Conservation (phyloP, 164 flowering plant genomes). For the Protea cynaroides region DNA sequence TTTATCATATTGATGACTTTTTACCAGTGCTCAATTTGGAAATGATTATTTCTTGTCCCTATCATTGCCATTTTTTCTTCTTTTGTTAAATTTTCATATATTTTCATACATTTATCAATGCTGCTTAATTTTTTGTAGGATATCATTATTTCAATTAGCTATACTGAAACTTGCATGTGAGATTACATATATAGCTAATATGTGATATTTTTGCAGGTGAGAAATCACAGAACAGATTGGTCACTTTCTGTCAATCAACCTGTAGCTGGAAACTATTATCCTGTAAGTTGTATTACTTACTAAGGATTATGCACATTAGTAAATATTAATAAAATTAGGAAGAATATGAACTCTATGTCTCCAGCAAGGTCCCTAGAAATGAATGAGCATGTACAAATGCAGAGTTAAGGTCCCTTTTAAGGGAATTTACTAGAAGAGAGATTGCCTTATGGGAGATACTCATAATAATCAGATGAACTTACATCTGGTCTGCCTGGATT, state of each 20-base stretch:
- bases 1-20: too few relatives aligned
- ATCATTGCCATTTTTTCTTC: not conserved
- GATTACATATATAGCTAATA: too few relatives aligned
- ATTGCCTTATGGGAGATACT: not conserved
- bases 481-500: not conserved
- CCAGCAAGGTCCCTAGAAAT: too few relatives aligned
- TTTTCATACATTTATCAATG: not conserved
- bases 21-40: not conserved
- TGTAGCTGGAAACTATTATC: constrained; percentile 89
- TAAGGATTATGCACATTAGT: too few relatives aligned
- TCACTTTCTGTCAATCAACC: constrained; percentile 67
- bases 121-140: not conserved
- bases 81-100: not conserved
- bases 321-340: too few relatives aligned
- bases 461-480: not conserved
- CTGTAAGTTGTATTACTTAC: constrained; percentile 38
- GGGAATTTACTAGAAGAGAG: not conserved
- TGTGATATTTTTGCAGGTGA: constrained; percentile 44
- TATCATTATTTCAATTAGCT: not conserved
- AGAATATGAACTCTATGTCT: too few relatives aligned
- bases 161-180: not conserved
- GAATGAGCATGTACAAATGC: not conserved
- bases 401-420: not conserved
- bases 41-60: not conserved
- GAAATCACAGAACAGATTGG: constrained; percentile 80